Conservation (phyloP, 176 grass and related monocot genomes). For the Carex parvula region DNA sequence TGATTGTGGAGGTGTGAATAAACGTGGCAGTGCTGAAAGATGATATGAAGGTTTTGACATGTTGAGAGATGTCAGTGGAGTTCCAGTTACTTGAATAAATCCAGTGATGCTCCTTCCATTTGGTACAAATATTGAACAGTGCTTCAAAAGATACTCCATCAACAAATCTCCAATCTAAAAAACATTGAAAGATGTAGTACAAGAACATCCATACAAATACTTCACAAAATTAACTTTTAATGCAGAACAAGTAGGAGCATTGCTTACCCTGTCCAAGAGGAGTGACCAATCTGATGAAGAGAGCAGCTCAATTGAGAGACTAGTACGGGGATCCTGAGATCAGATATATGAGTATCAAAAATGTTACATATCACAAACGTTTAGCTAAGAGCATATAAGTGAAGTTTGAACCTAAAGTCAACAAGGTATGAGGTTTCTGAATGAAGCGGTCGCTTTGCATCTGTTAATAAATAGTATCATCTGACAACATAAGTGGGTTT, state of each 20-base stretch:
- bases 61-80: constrained; percentile 12
- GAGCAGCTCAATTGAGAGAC: constrained; percentile 12
- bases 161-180: constrained; percentile 16
- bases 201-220: neutral
- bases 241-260: neutral
- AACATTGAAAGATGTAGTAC: neutral
- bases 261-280: constrained; percentile 19
- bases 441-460: neutral
- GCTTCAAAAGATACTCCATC: constrained; percentile 18
- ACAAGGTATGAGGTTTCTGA: neutral
- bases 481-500: neutral
- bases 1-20: neutral
- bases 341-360: neutral
- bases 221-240: neutral
- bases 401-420: neutral
- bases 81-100: constrained; percentile 27
- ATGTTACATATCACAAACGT: neutral
- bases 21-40: neutral
- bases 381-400: neutral
- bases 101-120: neutral
- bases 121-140: constrained; percentile 23
- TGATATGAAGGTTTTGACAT: neutral
- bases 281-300: constrained; percentile 28
- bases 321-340: constrained; percentile 3
- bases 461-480: too few relatives aligned